These are phyloP conservation scores for Metarhizium humberi DNA, from an alignment of 2,329 filamentous ascomycete species.

Conservation along the genomic window DNA sequence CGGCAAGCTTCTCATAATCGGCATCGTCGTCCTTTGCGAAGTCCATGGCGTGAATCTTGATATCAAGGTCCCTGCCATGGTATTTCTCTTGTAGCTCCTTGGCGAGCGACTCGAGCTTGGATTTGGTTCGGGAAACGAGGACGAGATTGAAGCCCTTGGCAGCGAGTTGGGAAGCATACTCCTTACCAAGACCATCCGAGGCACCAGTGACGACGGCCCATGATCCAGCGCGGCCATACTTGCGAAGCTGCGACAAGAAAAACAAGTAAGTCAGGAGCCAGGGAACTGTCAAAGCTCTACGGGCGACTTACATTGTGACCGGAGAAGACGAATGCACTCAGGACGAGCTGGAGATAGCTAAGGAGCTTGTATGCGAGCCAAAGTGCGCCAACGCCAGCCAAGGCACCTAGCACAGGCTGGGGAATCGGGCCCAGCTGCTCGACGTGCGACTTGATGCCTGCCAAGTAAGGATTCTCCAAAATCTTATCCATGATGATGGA, in stretches of 20 bases:
- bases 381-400: constrained; percentile 49
- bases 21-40: constrained; percentile 69
- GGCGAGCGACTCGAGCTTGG: constrained; percentile 74
- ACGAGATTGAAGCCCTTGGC: constrained; percentile 89
- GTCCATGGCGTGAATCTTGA: constrained; percentile 83
- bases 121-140: constrained; percentile 89
- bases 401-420: constrained; percentile 32
- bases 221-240: constrained; percentile 82
- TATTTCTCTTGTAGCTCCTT: constrained; percentile 65
- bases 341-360: constrained; percentile 50
- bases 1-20: constrained; percentile 68
- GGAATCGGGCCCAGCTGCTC: constrained; percentile 26
- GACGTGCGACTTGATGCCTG: constrained; percentile 8
- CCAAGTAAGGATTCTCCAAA: constrained; percentile 6
- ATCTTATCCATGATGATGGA: constrained; percentile 18
- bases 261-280: not conserved
- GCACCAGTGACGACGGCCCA: constrained; percentile 95
- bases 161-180: constrained; percentile 86
- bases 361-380: constrained; percentile 47
- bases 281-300: not conserved
- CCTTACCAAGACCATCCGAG: constrained; percentile 93
- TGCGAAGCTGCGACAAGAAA: constrained; percentile 55
- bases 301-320: constrained; percentile 47
- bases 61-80: constrained; percentile 50
- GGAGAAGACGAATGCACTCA: constrained; percentile 59